These are phyloP conservation scores for Eragrostis curvula DNA, from an alignment of 176 grass and related monocot species.

Conservation along the genomic window DNA sequence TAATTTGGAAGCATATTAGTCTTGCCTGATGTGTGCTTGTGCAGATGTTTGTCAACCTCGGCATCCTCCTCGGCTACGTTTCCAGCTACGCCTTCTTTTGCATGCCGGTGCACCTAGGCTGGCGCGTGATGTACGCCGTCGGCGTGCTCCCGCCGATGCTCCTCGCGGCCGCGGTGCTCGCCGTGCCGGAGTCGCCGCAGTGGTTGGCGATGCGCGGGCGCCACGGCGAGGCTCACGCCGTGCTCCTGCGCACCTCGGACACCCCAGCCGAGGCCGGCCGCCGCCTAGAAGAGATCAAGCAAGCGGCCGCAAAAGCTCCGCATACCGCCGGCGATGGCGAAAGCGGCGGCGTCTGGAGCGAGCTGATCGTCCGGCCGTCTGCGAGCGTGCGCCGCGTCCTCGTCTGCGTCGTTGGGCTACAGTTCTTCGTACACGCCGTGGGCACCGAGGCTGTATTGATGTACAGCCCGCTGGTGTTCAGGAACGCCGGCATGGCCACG, in stretches of 20 bases:
- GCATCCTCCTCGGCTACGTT: constrained; percentile 35
- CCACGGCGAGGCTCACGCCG: neutral
- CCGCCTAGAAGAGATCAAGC: constrained; percentile 23
- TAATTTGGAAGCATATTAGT: neutral
- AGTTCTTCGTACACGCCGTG: constrained; percentile 41
- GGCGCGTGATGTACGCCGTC: constrained; percentile 1
- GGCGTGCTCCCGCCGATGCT: no score
- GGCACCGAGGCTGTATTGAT: constrained; percentile 42
- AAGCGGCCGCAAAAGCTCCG: no score
- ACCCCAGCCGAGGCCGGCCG: constrained; percentile 34
- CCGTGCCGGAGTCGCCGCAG: no score
- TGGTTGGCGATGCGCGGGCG: no score
- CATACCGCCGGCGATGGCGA: no score
- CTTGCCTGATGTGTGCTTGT: no score
- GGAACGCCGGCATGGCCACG: no score
- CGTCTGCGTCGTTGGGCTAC: neutral
- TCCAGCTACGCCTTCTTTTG: constrained; percentile 47
- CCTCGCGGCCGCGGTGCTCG: no score
- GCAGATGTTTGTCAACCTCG: constrained; percentile 2
- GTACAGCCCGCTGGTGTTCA: constrained; percentile 40
- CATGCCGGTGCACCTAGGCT: constrained; percentile 47
- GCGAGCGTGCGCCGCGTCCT: no score
- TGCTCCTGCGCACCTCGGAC: constrained; percentile 35
- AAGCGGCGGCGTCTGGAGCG: no score
- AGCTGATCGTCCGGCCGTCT: no score